Conservation (phyloP, 2,329 filamentous ascomycete species). For the Ophiostoma populinum region DNA sequence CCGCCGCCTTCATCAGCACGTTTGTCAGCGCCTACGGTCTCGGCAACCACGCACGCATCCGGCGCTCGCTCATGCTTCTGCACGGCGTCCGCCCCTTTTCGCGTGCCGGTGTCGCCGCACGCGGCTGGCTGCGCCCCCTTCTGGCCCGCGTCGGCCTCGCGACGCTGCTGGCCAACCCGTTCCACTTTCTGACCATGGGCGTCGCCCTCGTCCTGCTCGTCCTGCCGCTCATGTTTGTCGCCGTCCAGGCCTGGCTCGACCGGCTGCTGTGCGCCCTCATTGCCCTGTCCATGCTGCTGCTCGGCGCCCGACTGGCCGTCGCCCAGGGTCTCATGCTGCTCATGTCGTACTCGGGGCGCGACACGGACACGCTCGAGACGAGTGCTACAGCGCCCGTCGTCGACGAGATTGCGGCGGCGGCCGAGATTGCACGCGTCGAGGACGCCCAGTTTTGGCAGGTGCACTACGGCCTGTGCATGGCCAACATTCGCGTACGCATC, state of each 20-base stretch:
- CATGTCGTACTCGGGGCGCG: constrained; percentile 72
- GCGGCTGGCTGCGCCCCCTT: constrained; percentile 41
- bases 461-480: constrained; percentile 92
- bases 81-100: constrained; percentile 3
- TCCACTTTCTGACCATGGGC: constrained; percentile 82
- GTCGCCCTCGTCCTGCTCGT: constrained; percentile 63
- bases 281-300: constrained; percentile 70
- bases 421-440: constrained; percentile 58
- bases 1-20: constrained; percentile 68
- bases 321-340: constrained; percentile 86
- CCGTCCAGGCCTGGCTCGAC: constrained; percentile 73
- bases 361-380: not conserved
- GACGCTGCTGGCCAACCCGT: constrained; percentile 80
- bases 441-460: constrained; percentile 98
- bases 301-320: constrained; percentile 69
- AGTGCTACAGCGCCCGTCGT: constrained; percentile 50
- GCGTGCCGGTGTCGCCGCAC: constrained; percentile 19
- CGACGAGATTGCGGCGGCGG: constrained; percentile 67
- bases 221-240: constrained; percentile 60
- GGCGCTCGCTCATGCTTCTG: constrained; percentile 51
- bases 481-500: constrained; percentile 70
- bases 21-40: constrained; percentile 73
- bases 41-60: constrained; percentile 81
- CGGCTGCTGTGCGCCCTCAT: constrained; percentile 65
- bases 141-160: constrained; percentile 32